Percentiles rank a stretch among this genome's conserved stretches.
phyloP scores from a whole-genome alignment of 805 yeast genomes.

The Barnettozyma sucrosica region DNA sequence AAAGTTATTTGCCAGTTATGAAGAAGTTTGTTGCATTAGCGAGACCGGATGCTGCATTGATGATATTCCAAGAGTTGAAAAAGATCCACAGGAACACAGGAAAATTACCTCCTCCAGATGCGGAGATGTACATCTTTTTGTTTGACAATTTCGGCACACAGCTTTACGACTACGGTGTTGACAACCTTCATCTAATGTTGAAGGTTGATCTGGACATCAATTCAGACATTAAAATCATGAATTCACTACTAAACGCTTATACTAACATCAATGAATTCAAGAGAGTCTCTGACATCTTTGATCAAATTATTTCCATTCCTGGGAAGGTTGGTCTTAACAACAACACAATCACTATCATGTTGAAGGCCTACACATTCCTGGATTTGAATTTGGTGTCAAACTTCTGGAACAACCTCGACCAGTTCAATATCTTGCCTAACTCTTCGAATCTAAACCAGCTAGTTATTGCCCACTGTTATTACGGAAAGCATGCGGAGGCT shows the following conservation, averaged over 20 bases:
- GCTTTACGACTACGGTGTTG: slow-evolving; percentile 59
- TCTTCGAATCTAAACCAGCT: slow-evolving; percentile 50
- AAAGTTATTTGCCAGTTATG: slow-evolving; percentile 53
- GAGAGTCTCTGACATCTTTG: slow-evolving; percentile 54
- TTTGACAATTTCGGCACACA: slow-evolving; percentile 56
- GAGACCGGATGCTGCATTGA: slow-evolving; percentile 56
- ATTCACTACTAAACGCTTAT: slow-evolving; percentile 60
- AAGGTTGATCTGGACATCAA: slow-evolving; percentile 56
- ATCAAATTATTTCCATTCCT: slow-evolving; percentile 50
- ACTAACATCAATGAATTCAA: slow-evolving; percentile 49
- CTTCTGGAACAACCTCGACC: slow-evolving; percentile 52
- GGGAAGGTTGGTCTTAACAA: slow-evolving; percentile 47
- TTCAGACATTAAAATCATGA: slow-evolving; percentile 52
- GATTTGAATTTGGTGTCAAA: slow-evolving; percentile 50
- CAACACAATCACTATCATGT: slow-evolving; percentile 61
- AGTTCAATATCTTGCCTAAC: slow-evolving; percentile 46
- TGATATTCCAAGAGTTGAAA: slow-evolving; percentile 56
- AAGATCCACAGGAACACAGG: slow-evolving; percentile 49
- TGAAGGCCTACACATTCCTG: slow-evolving; percentile 52
- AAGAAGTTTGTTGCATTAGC: slow-evolving; percentile 45
- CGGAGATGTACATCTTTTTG: slow-evolving; percentile 53
- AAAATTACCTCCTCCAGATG: slow-evolving; percentile 39
- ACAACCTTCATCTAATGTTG: slow-evolving; percentile 54
- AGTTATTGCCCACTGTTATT: slow-evolving; percentile 64
- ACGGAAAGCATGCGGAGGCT: slow-evolving; percentile 55